These are phyloP conservation scores for Adansonia madagascariensis DNA, from an alignment of 441 rosid genomes.

Conservation along the genomic window DNA sequence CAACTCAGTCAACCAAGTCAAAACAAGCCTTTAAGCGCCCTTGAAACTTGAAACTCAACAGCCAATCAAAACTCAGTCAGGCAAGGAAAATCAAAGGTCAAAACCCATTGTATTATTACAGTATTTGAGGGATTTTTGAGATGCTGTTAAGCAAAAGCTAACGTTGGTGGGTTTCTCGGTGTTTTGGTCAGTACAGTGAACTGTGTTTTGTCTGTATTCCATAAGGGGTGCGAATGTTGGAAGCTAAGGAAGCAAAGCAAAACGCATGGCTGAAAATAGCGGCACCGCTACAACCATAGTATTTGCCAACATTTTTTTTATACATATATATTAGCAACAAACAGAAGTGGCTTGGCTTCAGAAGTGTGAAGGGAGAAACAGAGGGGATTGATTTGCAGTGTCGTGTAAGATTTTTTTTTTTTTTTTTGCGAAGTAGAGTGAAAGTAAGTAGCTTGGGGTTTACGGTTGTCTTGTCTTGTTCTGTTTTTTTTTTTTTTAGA, in stretches of 20 bases:
- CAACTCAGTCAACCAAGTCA: slow-evolving; percentile 30
- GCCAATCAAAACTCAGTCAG: slow-evolving; percentile 22
- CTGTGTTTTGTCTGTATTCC: slow-evolving; percentile 60
- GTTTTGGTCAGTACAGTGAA: slow-evolving; percentile 17
- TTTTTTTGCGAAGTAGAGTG: neutral
- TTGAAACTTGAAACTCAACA: neutral
- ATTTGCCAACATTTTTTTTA: slow-evolving; percentile 9
- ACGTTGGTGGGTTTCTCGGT: slow-evolving; percentile 5
- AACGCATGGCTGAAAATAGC: slow-evolving; percentile 66
- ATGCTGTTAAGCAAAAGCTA: neutral
- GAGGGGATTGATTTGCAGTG: slow-evolving; percentile 10
- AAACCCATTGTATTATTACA: neutral
- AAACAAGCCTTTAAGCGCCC: neutral
- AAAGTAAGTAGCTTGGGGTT: slow-evolving; percentile 22
- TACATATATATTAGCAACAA: neutral
- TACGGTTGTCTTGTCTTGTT: slow-evolving; percentile 27
- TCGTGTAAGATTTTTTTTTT: slow-evolving; percentile 12
- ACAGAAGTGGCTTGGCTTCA: neutral
- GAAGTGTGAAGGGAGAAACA: neutral
- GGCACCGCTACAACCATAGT: slow-evolving; percentile 57
- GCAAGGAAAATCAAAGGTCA: neutral
- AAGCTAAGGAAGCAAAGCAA: slow-evolving; percentile 70
- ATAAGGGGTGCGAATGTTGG: slow-evolving; percentile 74
- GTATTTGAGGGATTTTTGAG: neutral
- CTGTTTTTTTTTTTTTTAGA: slow-evolving; percentile 21